These are phyloP conservation scores for Boletus tylopilopsis DNA, from an alignment of 768 basidiomycete species.

Conservation along the genomic window DNA sequence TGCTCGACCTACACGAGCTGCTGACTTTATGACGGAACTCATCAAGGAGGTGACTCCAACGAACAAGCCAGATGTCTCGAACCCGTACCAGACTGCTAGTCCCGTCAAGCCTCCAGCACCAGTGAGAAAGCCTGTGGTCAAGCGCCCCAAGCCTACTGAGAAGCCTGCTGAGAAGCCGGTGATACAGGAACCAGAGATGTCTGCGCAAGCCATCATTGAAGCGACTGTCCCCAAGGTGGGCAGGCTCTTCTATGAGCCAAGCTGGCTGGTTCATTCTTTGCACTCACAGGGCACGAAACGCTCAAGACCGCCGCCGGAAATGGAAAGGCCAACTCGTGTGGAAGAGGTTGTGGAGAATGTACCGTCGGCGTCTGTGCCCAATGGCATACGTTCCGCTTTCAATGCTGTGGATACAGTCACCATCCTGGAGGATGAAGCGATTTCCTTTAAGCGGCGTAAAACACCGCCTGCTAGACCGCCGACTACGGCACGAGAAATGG, in stretches of 20 bases:
- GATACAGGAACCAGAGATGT: slow-evolving; percentile 32
- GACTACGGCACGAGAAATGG: slow-evolving; percentile 27
- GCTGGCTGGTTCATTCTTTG: slow-evolving; percentile 5
- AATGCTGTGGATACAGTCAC: slow-evolving; percentile 34
- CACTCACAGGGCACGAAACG: slow-evolving; percentile 67
- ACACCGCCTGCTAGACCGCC: slow-evolving; percentile 21
- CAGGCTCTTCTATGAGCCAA: slow-evolving; percentile 2
- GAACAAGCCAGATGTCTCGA: slow-evolving; percentile 63
- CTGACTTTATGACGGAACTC: slow-evolving; percentile 63
- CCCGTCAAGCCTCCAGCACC: slow-evolving; percentile 54
- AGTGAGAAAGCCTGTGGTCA: slow-evolving; percentile 37
- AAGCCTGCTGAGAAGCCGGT: slow-evolving; percentile 34
- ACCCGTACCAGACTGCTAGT: slow-evolving; percentile 74
- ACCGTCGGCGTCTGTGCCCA: slow-evolving; percentile 8
- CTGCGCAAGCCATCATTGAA: slow-evolving; percentile 70
- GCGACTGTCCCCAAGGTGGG: slow-evolving; percentile 71
- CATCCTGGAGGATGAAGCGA: slow-evolving; percentile 37
- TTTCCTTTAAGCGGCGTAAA: slow-evolving; percentile 48
- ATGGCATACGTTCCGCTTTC: slow-evolving; percentile 10
- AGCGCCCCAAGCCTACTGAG: slow-evolving; percentile 33
- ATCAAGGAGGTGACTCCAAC: slow-evolving; percentile 68
- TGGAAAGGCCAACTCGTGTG: slow-evolving; percentile 35
- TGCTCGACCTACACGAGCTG: slow-evolving; percentile 55
- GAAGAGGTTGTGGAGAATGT: slow-evolving; percentile 10
- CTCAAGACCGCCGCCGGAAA: slow-evolving; percentile 61